Conservation (phyloP, 306 rosid species). For the Vigna unguiculata region DNA sequence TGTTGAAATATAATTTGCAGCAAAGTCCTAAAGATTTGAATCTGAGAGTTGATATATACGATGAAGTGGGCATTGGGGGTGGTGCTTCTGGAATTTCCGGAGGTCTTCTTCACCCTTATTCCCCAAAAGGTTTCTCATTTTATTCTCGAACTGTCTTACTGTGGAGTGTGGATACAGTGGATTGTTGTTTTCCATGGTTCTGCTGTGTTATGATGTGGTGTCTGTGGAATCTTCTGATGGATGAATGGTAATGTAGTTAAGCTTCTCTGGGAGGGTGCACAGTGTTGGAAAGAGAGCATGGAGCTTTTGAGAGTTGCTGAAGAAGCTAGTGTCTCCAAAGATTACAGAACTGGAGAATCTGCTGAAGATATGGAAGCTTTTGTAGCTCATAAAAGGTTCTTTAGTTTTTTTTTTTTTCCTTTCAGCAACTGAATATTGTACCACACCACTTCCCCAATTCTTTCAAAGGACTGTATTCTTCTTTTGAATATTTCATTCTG, state of each 20-base stretch:
- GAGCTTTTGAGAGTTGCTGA: conserved; percentile 79
- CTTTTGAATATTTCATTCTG: conserved; percentile 7
- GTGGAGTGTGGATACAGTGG: conserved; percentile 4
- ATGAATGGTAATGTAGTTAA: conserved; percentile 54
- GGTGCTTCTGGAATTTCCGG: conserved; percentile 95
- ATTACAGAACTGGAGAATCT: conserved; percentile 46
- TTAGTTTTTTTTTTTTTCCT: conserved; percentile 32
- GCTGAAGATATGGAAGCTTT: conserved; percentile 38
- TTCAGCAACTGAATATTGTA: neutral
- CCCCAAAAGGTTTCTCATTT: conserved; percentile 75
- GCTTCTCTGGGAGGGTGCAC: conserved; percentile 83
- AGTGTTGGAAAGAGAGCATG: conserved; percentile 85
- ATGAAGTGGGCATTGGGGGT: conserved; percentile 89
- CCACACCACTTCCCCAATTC: neutral
- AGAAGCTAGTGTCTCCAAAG: conserved; percentile 54
- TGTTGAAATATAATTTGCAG: conserved; percentile 52
- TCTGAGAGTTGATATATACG: conserved; percentile 68
- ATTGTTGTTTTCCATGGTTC: conserved; percentile 26
- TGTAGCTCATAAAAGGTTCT: conserved; percentile 69
- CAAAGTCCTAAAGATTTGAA: conserved; percentile 68
- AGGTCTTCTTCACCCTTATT: conserved; percentile 95
- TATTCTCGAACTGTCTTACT: conserved; percentile 7
- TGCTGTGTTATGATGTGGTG: neutral
- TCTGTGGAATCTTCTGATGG: conserved; percentile 31
- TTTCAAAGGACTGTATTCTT: neutral